Conservation (phyloP, 352 stramenopile genomes). For the Halophytophthora batemanensis region DNA sequence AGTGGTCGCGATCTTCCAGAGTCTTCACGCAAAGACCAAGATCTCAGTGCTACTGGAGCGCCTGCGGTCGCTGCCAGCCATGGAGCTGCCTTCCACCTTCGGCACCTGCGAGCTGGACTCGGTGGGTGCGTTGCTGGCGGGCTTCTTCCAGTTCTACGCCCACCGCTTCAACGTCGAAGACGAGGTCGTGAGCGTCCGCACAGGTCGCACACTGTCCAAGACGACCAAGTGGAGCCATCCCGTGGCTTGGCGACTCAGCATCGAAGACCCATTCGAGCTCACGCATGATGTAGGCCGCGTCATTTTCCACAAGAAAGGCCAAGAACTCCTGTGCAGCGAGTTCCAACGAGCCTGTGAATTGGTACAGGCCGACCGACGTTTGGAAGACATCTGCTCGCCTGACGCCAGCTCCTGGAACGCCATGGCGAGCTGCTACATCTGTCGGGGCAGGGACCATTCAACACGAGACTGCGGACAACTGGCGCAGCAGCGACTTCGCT, state of each 20-base stretch:
- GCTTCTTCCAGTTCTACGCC: conserved; percentile 97
- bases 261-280: conserved; percentile 87
- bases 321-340: conserved; percentile 56
- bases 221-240: conserved; percentile 68
- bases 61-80: conserved; percentile 55
- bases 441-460: conserved; percentile 38
- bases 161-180: conserved; percentile 94
- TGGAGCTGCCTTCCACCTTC: conserved; percentile 45
- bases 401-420: conserved; percentile 53
- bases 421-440: conserved; percentile 67
- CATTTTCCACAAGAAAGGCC: conserved; percentile 69
- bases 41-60: conserved; percentile 81
- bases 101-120: conserved; percentile 71
- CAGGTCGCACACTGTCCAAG: conserved; percentile 58
- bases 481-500: conserved; percentile 13
- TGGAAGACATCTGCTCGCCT: conserved; percentile 48
- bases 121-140: conserved; percentile 90
- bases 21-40: conserved; percentile 88
- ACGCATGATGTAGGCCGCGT: conserved; percentile 73
- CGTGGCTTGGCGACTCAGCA: conserved; percentile 74
- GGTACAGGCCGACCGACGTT: conserved; percentile 35
- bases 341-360: conserved; percentile 62
- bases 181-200: conserved; percentile 92
- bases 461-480: conserved; percentile 55
- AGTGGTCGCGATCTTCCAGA: conserved; percentile 44